Evolutionary conservation across 495 filamentous ascomycete genomes (phyloP), one percentile per base, ranked within the genome.

Genomic region (Lophium mytilinum): DNA sequence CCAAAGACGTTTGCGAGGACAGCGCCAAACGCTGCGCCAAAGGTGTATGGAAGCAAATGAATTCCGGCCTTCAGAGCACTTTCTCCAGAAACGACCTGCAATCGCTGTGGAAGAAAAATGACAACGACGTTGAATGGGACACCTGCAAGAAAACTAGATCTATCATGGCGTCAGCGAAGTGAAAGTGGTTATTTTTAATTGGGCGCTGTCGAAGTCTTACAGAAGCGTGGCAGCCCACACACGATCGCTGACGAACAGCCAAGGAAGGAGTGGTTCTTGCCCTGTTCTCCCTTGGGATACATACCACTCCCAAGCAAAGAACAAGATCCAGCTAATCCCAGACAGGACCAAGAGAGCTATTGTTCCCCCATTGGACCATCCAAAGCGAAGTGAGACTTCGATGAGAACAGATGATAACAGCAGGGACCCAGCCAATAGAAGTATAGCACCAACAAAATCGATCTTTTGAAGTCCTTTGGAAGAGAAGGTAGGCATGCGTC

Each of bases 251-350:
- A 58, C 12, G 21, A 58, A 63, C 30, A 49, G 14, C 60, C 60
- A 58, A 12, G 60, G 60, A 48, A 63, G 55, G 12, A 63, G 35
- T 35, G 56, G 33, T 24, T 63, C 60, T 24, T 30, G 39, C 49
- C 17, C 10, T 33, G 19, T 18, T 42, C 30, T 53, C 3, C 46
- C 48, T 10, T 39, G 37, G 3, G 50, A 24, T 11, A 54, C 36
- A 24, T 46, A 53, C 60, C 60, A 58, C 19, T 58, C 55, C 50
- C 52, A 58, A 5, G 21, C 36, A 14, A 63, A 46, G 37, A 63
- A 58, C 9, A 58, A 14, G 1, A 53, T 24, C 60, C 60, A 63
- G 19, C 33, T 15, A 14, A 55, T 17, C 19, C 59, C 40, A 10
- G 50, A 61, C 15, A 63, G 17, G 17, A 51, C 43, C 4, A 63